Base-by-base conservation (phyloP, 1,284 basidiomycete genomes). In the Megacollybia platyphylla region DNA sequence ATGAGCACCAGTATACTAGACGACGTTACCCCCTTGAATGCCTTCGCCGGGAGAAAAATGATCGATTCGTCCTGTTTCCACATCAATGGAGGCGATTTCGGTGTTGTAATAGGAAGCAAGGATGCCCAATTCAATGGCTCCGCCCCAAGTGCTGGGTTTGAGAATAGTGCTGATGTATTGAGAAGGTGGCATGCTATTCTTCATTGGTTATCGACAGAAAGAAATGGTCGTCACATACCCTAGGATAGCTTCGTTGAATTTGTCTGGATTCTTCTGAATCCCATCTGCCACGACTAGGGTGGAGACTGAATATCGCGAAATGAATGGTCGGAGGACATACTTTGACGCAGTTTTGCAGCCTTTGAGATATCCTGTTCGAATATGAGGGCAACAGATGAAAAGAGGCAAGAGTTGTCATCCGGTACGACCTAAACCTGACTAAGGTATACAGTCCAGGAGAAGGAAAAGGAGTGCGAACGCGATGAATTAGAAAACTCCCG, bases 321-420 rank as follows among this genome's bases (percentile, higher is more conserved):
- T 36, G 43, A 28, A 41, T 41, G 38, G 10, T 13, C 10, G 29
- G 18, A 28, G 30, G 20, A 59, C 68, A 51, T 51, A 87, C 84
- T 72, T 58, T 79, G 67, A 37, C 87, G 69, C 52, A 89, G 73
- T 45, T 66, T 60, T 31, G 63, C 63, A 5, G 83, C 79, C 43
- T 82, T 80, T 15, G 66, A 57, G 10, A 85, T 81, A 41, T 77
- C 76, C 51, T 91, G 88, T 56, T 85, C 79, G 52, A 96, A 89
- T 3, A 93, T 68, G 35, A 94, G 67, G 4, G 84, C 87, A 29
- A 90, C 66, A 2, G 89, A 80, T 4, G 83, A 85, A 63, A 96
- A 97, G 30, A 97, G 65, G 59, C 92, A 97, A 3, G 88, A 87
- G 52, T 94, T 96, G 61, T 93, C 89, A 54, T 94, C 90, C 9